A percentile compares a stretch with the other conserved stretches of the same genome.
Conservation (phyloP, 495 filamentous ascomycete genomes). For the Penicillium canariense region DNA sequence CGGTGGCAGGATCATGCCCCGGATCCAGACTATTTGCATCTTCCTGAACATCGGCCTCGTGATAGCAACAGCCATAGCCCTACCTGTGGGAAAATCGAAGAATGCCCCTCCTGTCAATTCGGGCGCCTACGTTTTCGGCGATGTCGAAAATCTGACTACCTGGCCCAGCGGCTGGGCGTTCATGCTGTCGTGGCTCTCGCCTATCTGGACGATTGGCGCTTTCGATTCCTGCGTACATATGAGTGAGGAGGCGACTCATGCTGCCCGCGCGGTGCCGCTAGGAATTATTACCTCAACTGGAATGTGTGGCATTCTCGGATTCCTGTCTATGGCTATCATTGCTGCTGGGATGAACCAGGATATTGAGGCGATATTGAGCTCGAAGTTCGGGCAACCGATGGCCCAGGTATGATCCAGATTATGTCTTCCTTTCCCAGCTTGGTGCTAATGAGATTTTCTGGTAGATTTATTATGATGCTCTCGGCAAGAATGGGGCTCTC, state of each 20-base stretch:
- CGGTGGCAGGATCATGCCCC: slow-evolving; percentile 59
- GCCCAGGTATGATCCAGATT: slow-evolving; percentile 31
- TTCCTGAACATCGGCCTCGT: slow-evolving; percentile 63
- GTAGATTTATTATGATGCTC: slow-evolving; percentile 46
- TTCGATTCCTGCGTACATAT: slow-evolving; percentile 59
- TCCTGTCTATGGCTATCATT: slow-evolving; percentile 53
- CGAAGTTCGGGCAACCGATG: slow-evolving; percentile 46
- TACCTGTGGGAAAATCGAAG: slow-evolving; percentile 54
- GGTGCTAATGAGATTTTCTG: neutral
- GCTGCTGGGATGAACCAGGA: slow-evolving; percentile 40
- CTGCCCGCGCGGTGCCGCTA: slow-evolving; percentile 58
- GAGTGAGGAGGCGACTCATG: slow-evolving; percentile 64
- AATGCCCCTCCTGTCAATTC: slow-evolving; percentile 35
- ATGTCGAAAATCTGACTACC: slow-evolving; percentile 53
- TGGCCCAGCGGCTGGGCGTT: slow-evolving; percentile 64
- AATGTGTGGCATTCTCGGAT: slow-evolving; percentile 46
- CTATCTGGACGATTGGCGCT: slow-evolving; percentile 66
- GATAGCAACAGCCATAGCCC: slow-evolving; percentile 60
- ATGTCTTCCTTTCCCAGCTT: neutral
- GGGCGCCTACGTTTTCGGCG: slow-evolving; percentile 38
- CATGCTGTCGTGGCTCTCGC: slow-evolving; percentile 62
- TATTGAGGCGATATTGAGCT: slow-evolving; percentile 32
- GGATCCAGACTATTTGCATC: slow-evolving; percentile 63
- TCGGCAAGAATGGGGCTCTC: slow-evolving; percentile 44
- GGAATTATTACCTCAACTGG: slow-evolving; percentile 52